These are phyloP conservation scores for Senecio squalidus DNA, from an alignment of 140 eudicot species.

Conservation along the genomic window DNA sequence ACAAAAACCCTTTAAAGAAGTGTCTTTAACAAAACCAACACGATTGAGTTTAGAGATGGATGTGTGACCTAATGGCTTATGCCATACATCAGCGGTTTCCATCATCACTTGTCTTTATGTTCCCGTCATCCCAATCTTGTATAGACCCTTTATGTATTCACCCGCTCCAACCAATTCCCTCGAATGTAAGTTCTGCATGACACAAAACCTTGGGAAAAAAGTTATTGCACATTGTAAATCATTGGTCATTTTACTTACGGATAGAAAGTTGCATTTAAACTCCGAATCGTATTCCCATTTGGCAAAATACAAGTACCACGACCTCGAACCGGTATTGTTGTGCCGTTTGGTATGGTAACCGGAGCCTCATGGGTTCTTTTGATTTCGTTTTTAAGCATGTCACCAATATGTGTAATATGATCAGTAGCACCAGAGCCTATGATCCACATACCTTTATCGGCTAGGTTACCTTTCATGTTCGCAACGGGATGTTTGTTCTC, in stretches of 20 bases:
- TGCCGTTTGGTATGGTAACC: neutral
- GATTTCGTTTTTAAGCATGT: neutral
- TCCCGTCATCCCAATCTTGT: neutral
- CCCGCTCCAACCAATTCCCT: too few species aligned
- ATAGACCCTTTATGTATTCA: neutral
- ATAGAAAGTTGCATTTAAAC: too few species aligned
- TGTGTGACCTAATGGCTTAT: neutral
- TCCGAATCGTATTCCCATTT: neutral
- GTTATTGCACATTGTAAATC: neutral
- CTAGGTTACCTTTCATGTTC: neutral
- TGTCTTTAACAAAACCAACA: neutral
- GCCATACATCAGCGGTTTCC: neutral
- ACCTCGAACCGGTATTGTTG: neutral
- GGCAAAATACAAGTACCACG: neutral
- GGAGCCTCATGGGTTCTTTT: neutral
- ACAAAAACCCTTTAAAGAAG: too few species aligned
- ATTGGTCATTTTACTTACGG: neutral
- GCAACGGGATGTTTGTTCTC: neutral
- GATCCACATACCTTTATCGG: slow-evolving; percentile 3
- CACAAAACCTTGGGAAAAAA: neutral
- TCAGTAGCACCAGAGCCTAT: neutral
- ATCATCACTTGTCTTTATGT: neutral
- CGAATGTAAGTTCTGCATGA: neutral
- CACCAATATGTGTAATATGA: neutral
- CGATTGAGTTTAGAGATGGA: neutral